These are phyloP conservation scores for Tritrichomonas foetus DNA, from an alignment of 208 protist genomes.

Conservation along the genomic window DNA sequence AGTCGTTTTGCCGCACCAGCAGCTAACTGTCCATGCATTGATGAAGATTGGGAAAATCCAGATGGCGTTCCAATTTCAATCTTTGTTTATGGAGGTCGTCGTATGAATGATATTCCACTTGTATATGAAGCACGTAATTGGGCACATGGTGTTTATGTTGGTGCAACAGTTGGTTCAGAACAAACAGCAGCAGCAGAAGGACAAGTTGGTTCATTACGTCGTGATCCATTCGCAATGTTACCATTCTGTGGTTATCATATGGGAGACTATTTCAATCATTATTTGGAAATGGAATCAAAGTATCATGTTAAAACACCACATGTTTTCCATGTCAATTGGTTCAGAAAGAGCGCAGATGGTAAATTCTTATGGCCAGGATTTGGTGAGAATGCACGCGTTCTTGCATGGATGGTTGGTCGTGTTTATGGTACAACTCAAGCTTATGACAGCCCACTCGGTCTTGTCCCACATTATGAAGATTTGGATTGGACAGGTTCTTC, in stretches of 20 bases:
- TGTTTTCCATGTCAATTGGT: no score
- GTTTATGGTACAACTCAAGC: not conserved
- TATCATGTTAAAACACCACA: slow-evolving; percentile 57
- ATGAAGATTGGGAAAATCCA: no score
- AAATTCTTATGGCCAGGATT: slow-evolving; percentile 71
- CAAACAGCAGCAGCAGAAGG: slow-evolving; percentile 66
- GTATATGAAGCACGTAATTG: slow-evolving; percentile 61
- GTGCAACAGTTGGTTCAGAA: slow-evolving; percentile 60
- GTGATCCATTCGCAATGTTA: slow-evolving; percentile 71
- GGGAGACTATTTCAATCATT: slow-evolving; percentile 73
- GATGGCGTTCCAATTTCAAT: no score
- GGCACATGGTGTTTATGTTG: slow-evolving; percentile 67
- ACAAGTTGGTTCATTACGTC: slow-evolving; percentile 50
- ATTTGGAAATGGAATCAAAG: slow-evolving; percentile 68
- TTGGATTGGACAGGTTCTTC: not conserved
- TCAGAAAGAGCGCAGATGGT: slow-evolving; percentile 52
- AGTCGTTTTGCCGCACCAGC: no score
- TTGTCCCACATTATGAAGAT: not conserved
- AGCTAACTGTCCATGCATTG: slow-evolving; percentile 64
- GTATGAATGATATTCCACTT: no score
- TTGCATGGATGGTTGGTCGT: no score
- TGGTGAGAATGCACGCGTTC: slow-evolving; percentile 61
- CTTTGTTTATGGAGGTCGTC: no score
- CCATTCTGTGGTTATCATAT: slow-evolving; percentile 74
- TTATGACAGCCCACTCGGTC: not conserved